Evolutionary conservation across 805 yeast genomes (phyloP), one percentile per base, ranked within the genome.

Genomic region (Myxozyma melibiosi): DNA sequence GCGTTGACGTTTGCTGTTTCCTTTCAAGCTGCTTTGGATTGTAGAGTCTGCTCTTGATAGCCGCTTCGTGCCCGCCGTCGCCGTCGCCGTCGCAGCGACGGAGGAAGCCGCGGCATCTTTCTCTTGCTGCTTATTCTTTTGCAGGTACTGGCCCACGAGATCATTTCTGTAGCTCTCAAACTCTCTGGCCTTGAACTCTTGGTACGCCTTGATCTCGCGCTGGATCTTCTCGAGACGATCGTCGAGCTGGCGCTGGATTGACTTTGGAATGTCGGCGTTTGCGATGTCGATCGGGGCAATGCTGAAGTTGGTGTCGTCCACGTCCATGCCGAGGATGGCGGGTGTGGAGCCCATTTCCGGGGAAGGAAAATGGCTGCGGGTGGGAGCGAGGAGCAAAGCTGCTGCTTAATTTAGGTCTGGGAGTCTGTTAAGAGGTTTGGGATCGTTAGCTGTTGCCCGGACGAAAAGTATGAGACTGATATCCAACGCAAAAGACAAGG

Each of bases 141-240:
- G 51, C 27, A 42, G 45, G 16, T 22, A 41, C 35, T 48, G n/a
- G 18, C 40, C 41, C 30, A 24, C 51, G 34, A 60, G 24, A 25
- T 60, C 64, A 20, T 48, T 49, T 24, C 45, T 45, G 28, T 44
- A 60, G 14, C 41, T 27, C 14, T 58, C 57, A 28, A 60, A 37
- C 31, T 60, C 64, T 11, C 62, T 52, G 3, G 38, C 16, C 35
- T 60, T 60, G 38, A 44, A 27, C 16, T 58, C 57, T 9, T 28
- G 16, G 34, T 37, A 58, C 11, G 40, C 40, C 33, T 53, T 43
- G n/a, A 60, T 58, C 49, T 60, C 64, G 14, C 56, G 52, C 28
- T 39, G 28, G 9, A 57, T 33, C 27, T 43, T 30, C 3, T 48
- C 48, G 20, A 53, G 50, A 11, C 64, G 58, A 5, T 34, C 42